These are phyloP conservation scores for Artemisia annua DNA, from an alignment of 129 eudicot species.

Conservation along the genomic window DNA sequence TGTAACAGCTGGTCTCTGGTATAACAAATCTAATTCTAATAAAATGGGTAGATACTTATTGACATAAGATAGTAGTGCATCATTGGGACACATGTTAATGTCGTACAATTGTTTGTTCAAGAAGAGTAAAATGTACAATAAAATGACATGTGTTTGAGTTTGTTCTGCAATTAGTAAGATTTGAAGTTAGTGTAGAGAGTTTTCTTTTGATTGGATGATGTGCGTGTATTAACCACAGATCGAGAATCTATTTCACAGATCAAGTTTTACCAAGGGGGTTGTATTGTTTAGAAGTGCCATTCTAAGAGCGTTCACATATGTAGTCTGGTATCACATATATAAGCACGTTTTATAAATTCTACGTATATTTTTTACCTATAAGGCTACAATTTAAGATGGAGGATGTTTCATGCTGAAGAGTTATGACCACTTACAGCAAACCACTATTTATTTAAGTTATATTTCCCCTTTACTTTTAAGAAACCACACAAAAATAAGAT, in stretches of 20 bases:
- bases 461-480: not conserved
- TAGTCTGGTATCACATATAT: not conserved
- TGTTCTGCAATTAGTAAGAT: constrained; percentile 13
- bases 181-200: not conserved
- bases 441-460: not conserved
- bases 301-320: not conserved
- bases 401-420: no score
- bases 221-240: constrained; percentile 49
- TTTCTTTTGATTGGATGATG: constrained; percentile 14
- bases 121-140: constrained; percentile 11
- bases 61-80: constrained; percentile 9
- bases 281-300: not conserved
- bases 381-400: no score
- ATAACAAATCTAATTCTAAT: no score
- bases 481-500: constrained; percentile 4
- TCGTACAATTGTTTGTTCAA: not conserved
- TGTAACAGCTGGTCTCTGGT: no score
- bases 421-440: constrained; percentile 6
- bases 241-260: constrained; percentile 69
- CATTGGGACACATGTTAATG: not conserved
- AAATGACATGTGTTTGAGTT: not conserved
- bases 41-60: not conserved
- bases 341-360: no score
- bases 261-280: not conserved
- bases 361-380: no score